Conservation (phyloP, 2,329 filamentous ascomycete species). For the Corinectria fuckeliana region DNA sequence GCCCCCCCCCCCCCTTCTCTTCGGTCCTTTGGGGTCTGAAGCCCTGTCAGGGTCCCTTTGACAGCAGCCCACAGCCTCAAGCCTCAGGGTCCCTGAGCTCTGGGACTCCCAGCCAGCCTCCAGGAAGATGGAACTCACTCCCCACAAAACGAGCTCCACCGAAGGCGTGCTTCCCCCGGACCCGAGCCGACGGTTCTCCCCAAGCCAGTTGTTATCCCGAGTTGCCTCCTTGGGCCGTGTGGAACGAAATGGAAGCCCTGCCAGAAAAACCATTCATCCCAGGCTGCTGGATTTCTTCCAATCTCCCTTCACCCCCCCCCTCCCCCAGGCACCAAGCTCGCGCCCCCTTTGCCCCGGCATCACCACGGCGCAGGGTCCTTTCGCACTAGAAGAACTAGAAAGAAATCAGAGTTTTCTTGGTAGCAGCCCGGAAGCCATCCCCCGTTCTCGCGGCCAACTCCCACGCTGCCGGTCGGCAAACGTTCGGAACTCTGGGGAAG, state of each 20-base stretch:
- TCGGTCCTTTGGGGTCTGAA: background rate
- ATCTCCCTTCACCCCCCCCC: too few relatives aligned
- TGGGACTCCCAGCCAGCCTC: too few relatives aligned
- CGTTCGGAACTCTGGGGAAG: conserved; percentile 8
- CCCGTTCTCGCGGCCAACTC: conserved; percentile 7
- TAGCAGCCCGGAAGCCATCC: background rate
- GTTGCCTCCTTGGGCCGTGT: conserved; percentile 8
- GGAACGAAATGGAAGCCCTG: conserved; percentile 1
- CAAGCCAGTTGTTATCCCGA: conserved; percentile 23
- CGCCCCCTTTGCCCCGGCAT: background rate
- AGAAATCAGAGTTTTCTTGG: conserved; percentile 7
- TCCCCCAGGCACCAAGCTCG: background rate
- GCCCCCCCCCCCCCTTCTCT: background rate
- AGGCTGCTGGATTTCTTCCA: background rate
- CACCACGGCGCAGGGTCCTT: background rate
- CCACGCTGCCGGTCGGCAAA: background rate
- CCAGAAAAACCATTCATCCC: conserved; percentile 20
- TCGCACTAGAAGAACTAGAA: conserved; percentile 8
- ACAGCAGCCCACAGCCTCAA: too few relatives aligned
- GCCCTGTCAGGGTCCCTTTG: background rate
- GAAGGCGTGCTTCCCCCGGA: conserved; percentile 19
- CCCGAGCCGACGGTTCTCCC: conserved; percentile 30
- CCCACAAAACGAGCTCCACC: background rate
- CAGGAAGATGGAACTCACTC: too few relatives aligned
- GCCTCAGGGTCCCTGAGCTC: too few relatives aligned